phyloP scores from a whole-genome alignment of 371 early-diverging fungal genomes.

The Syncephalastrum contaminatum region DNA sequence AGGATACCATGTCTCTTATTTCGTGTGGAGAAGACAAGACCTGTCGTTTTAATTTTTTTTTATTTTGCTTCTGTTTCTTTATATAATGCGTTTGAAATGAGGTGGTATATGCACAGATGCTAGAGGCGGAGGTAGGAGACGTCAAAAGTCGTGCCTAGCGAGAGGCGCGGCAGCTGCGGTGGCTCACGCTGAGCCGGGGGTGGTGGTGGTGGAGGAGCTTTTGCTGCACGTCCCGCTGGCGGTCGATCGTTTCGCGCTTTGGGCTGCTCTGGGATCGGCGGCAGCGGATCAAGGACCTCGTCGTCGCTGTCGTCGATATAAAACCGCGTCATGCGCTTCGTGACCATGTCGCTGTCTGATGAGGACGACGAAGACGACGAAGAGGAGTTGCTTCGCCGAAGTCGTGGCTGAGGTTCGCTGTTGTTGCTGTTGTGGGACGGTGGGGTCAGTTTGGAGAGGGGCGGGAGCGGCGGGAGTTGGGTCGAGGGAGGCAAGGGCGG shows the following conservation, averaged over 20 bases:
- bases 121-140: neutral
- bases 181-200: neutral
- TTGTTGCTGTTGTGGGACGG: neutral
- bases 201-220: neutral
- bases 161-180: conserved; percentile 2
- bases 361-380: neutral
- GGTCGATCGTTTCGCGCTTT: neutral
- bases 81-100: too few species aligned
- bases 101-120: too few species aligned
- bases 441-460: conserved; percentile 3
- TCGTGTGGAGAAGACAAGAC: too few species aligned
- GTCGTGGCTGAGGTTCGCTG: neutral
- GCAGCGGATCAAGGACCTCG: conserved; percentile 28
- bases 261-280: conserved; percentile 18
- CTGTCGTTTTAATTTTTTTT: too few species aligned
- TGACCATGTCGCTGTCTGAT: conserved; percentile 3
- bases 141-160: conserved; percentile 6
- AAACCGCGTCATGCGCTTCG: conserved; percentile 22
- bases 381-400: neutral
- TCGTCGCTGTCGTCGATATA: conserved; percentile 30
- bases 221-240: neutral
- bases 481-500: conserved; percentile 6
- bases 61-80: too few species aligned
- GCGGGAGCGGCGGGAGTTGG: neutral
- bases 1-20: too few species aligned